Percentiles rank a stretch among this genome's conserved stretches.
These are phyloP conservation scores for Candida freyschussii DNA, from an alignment of 1,139 yeast genomes.

Conservation along the genomic window DNA sequence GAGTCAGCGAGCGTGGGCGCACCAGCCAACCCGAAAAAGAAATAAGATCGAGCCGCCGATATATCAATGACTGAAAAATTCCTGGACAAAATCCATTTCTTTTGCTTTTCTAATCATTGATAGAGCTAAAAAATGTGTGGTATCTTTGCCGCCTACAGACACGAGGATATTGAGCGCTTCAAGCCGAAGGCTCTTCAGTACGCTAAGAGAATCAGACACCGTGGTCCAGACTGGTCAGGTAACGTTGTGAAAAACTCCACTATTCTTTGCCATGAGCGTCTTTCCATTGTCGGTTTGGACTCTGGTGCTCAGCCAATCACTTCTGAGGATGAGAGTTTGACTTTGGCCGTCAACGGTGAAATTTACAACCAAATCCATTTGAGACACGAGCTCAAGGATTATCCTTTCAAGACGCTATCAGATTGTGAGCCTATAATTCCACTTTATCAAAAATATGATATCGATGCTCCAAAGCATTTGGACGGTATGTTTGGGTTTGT, in stretches of 20 bases:
- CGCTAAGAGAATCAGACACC: constrained; percentile 90
- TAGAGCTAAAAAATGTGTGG: constrained; percentile 72
- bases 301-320: constrained; percentile 97
- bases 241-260: constrained; percentile 74
- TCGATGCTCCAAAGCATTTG: constrained; percentile 85
- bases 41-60: too few species aligned
- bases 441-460: constrained; percentile 75
- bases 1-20: too few species aligned
- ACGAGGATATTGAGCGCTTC: constrained; percentile 73
- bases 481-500: constrained; percentile 99
- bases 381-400: constrained; percentile 68
- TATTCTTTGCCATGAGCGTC: constrained; percentile 86
- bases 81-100: constrained; percentile 4
- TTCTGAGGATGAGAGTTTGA: constrained; percentile 66
- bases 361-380: constrained; percentile 92
- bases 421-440: constrained; percentile 99
- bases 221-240: constrained; percentile 99
- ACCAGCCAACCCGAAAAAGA: too few species aligned
- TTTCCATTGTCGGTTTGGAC: constrained; percentile 93
- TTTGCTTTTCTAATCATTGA: neutral
- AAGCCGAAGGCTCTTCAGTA: constrained; percentile 85
- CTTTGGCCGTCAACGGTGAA: constrained; percentile 93
- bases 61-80: neutral
- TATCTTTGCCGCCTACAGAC: constrained; percentile 87
- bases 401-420: constrained; percentile 76